Conservation (phyloP, 768 basidiomycete species). For the Mycena rebaudengoi region DNA sequence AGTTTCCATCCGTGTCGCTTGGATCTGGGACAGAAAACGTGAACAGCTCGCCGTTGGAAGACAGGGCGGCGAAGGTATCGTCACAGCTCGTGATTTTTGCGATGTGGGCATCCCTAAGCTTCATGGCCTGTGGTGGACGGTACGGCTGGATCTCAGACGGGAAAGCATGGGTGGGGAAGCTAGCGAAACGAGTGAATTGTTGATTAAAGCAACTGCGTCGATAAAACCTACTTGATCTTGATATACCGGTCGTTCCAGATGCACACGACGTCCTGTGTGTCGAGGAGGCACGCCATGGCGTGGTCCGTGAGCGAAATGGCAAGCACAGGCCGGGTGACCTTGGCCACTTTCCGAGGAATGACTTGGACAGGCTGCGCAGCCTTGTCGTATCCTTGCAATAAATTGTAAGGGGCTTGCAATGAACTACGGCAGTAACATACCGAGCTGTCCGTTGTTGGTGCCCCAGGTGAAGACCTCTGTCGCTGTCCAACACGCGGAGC, state of each 20-base stretch:
- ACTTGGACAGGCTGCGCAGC: conserved; percentile 77
- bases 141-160: conserved; percentile 81
- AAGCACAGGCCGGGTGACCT: conserved; percentile 73
- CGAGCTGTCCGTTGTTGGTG: conserved; percentile 91
- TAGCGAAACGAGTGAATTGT: conserved; percentile 32
- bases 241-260: conserved; percentile 80
- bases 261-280: conserved; percentile 83
- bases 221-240: conserved; percentile 69
- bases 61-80: conserved; percentile 82
- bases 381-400: conserved; percentile 75
- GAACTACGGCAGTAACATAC: conserved; percentile 35
- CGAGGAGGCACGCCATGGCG: conserved; percentile 83
- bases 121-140: conserved; percentile 76
- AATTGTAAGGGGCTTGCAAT: not conserved
- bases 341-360: conserved; percentile 82
- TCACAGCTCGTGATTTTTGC: conserved; percentile 84
- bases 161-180: conserved; percentile 82
- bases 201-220: not conserved
- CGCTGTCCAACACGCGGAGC: conserved; percentile 90
- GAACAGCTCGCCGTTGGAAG: conserved; percentile 90
- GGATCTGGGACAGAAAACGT: conserved; percentile 66
- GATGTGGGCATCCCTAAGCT: conserved; percentile 70
- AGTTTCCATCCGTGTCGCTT: conserved; percentile 43
- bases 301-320: conserved; percentile 85
- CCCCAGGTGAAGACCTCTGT: conserved; percentile 88